Evolutionary conservation across 75 land plant genomes (phyloP), one percentile per base, ranked within the genome.

Genomic region (Azolla pinnata): DNA sequence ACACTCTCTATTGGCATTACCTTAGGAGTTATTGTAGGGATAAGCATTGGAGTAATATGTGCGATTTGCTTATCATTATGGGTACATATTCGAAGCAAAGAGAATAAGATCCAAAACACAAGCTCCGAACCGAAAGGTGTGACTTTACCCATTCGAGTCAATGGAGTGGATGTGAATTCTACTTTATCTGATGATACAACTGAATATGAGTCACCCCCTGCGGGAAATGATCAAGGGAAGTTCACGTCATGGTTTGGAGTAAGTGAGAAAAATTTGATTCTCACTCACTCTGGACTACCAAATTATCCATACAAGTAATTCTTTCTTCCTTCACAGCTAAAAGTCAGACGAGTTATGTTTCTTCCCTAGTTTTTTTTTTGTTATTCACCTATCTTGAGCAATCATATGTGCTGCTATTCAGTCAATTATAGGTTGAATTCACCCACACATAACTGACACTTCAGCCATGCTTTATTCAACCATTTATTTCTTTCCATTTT

Each of bases 301-400:
- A 75, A 74, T 61, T 86, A 86, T 44, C 65, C 81, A 25, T 86
- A 82, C 78, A 86, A 70, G 90, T 82, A 50, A 12, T 19, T n/a
- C n/a, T n/a, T n/a, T n/a, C n/a, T n/a, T n/a, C n/a, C n/a, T n/a
- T n/a, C n/a, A n/a, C n/a, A n/a, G n/a, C n/a, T n/a, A n/a, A n/a
- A n/a, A n/a, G n/a, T n/a, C n/a, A n/a, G n/a, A n/a, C n/a, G n/a
- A n/a, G n/a, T n/a, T n/a, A n/a, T n/a, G n/a, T n/a, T n/a, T n/a
- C n/a, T n/a, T n/a, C n/a, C n/a, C n/a, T n/a, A n/a, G n/a, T n/a
- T n/a, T n/a, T n/a, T n/a, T n/a, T n/a, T n/a, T n/a, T n/a, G n/a
- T n/a, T n/a, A n/a, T n/a, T n/a, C n/a, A n/a, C n/a, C n/a, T n/a
- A n/a, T n/a, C n/a, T n/a, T n/a, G n/a, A n/a, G n/a, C n/a, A n/a